phyloP scores from a whole-genome alignment of 768 basidiomycete species.

The Mycena belliarum region DNA sequence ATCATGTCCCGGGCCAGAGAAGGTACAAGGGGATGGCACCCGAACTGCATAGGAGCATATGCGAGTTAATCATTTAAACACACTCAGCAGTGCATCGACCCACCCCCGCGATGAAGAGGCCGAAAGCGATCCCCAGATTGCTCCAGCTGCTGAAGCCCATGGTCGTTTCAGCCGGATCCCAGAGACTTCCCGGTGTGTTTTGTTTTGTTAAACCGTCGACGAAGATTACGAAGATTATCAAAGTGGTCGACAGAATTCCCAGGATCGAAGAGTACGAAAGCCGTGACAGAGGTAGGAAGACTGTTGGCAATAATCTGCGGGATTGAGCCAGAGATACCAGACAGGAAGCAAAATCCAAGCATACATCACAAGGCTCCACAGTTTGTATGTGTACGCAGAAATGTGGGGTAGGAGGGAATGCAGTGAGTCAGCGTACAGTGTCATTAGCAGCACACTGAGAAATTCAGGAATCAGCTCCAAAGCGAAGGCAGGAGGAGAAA shows the following conservation, averaged over 20 bases:
- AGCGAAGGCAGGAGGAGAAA: neutral
- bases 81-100: too few species aligned
- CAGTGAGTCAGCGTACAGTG: slow-evolving; percentile 86
- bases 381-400: slow-evolving; percentile 72
- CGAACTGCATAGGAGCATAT: slow-evolving; percentile 52
- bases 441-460: slow-evolving; percentile 78
- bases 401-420: slow-evolving; percentile 69
- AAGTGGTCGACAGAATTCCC: slow-evolving; percentile 76
- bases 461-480: neutral
- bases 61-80: too few species aligned
- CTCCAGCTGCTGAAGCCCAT: slow-evolving; percentile 50
- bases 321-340: slow-evolving; percentile 5
- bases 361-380: slow-evolving; percentile 72
- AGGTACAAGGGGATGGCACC: slow-evolving; percentile 91
- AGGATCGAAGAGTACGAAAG: slow-evolving; percentile 88
- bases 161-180: slow-evolving; percentile 71
- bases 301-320: slow-evolving; percentile 74
- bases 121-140: slow-evolving; percentile 79
- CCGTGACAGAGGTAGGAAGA: slow-evolving; percentile 82
- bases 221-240: slow-evolving; percentile 76
- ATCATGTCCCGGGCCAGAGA: slow-evolving; percentile 88
- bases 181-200: slow-evolving; percentile 78
- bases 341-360: slow-evolving; percentile 23
- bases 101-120: slow-evolving; percentile 91
- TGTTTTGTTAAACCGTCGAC: slow-evolving; percentile 78